Evolutionary conservation across 768 basidiomycete genomes (phyloP), one percentile per base, ranked within the genome.

Genomic region (Pholiota molesta): DNA sequence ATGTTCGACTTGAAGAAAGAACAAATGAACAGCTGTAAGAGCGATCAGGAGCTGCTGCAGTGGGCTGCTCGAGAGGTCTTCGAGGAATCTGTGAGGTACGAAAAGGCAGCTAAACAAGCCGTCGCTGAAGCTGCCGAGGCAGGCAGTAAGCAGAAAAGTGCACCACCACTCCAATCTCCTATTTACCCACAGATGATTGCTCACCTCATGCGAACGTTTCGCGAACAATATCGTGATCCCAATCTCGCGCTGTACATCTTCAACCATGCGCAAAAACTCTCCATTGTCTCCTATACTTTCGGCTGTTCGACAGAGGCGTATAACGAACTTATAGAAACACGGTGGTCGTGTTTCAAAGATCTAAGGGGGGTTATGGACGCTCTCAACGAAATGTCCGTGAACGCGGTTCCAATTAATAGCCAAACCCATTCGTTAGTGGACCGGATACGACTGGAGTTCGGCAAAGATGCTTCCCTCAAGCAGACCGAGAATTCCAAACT

Each of bases 241-340:
- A 83, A 94, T 68, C 81, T 94, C 28, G 88, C 95, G 1, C 82
- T 98, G 17, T 81, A 89, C 19, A 82, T 97, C 26, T 98, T 97
- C 77, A 80, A 89, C 54, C 83, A 95, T 72, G 91, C 94, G 0
- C 85, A 88, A 42, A 82, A 83, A 42, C 83, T 88, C 3, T 93
- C 91, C 1, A 84, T 90, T 53, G 81, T 88, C 4, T 94, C 91
- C 5, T 98, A 93, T 73, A 89, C 96, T 31, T 89, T 89, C 68
- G 96, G 95, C 2, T 98, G 96, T 74, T 90, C 92, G 10, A 91
- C 95, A 0, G 82, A 82, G 10, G 91, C 89, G 0, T 97, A 97
- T 75, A 94, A 95, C 73, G 94, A 97, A 71, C 81, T 95, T 19
- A 84, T 98, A 28, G 80, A 85, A 68, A 94, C 91, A n/a, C 86